A percentile compares a stretch with the other conserved stretches of the same genome.
phyloP scores from a whole-genome alignment of 495 filamentous ascomycete species.

The Lasiosphaeria miniovina region DNA sequence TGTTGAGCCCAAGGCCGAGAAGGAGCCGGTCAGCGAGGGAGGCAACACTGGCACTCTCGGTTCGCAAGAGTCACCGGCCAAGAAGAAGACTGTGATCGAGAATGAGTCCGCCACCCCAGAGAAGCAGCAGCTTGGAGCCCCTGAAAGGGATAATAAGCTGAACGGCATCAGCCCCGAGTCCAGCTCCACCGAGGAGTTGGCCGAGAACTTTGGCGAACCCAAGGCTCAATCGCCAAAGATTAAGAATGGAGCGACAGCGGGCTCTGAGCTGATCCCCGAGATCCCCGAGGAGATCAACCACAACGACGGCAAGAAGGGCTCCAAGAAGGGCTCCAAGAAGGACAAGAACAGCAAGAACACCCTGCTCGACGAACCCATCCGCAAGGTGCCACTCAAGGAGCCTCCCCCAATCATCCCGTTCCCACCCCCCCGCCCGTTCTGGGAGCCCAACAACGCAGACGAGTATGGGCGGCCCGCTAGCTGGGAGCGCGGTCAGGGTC shows the following conservation, averaged over 20 bases:
- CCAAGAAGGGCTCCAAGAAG: constrained; percentile 6
- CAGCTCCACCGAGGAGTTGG: no score
- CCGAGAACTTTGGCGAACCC: no score
- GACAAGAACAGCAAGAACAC: constrained; percentile 1
- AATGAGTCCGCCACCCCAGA: background rate
- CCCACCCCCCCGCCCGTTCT: background rate
- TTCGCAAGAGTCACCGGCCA: no score
- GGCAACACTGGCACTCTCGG: no score
- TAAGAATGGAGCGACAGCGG: constrained; percentile 7
- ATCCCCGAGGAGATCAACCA: constrained; percentile 2
- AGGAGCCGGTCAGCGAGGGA: background rate
- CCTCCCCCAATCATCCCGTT: background rate
- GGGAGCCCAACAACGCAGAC: no score
- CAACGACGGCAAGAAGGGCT: constrained; percentile 1
- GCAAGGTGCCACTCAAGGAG: background rate
- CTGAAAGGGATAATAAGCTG: no score
- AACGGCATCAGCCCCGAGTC: constrained; percentile 3
- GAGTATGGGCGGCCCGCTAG: background rate
- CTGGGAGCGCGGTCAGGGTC: background rate
- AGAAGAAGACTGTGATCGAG: background rate
- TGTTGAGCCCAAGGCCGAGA: background rate
- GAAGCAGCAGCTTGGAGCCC: no score
- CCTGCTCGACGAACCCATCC: constrained; percentile 3
- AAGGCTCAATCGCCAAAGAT: background rate
- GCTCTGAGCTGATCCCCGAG: constrained; percentile 6